Evolutionary conservation across 306 rosid species (phyloP).

Genomic region (Comarum palustre): DNA sequence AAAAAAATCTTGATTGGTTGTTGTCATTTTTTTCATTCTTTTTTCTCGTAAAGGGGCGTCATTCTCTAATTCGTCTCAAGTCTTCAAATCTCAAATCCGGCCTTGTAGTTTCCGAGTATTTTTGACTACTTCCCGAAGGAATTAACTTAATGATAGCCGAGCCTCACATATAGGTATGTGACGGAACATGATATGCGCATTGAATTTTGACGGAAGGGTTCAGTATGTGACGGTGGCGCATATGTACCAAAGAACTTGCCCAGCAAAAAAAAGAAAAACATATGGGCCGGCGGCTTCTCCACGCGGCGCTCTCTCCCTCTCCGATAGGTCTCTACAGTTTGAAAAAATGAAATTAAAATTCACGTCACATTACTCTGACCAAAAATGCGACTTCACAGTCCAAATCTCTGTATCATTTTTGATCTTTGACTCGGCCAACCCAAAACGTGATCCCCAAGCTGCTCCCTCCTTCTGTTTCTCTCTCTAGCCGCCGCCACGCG

Average conservation of each 20-base stretch:
- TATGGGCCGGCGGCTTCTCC: slow-evolving; percentile 27
- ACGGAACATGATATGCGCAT: no score
- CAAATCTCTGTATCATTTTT: not conserved
- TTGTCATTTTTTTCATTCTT: no score
- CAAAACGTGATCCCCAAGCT: slow-evolving; percentile 38
- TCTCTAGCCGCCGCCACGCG: slow-evolving; percentile 14
- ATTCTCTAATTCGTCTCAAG: no score
- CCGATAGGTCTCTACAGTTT: not conserved
- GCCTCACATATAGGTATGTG: not conserved
- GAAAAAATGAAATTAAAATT: not conserved
- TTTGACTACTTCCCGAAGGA: no score
- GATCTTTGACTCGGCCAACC: slow-evolving; percentile 36
- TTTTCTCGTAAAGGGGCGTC: no score
- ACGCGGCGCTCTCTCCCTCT: slow-evolving; percentile 29
- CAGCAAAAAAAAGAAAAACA: slow-evolving; percentile 5
- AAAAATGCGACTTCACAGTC: not conserved
- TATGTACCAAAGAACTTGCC: not conserved
- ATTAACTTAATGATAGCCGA: not conserved
- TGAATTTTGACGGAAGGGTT: not conserved
- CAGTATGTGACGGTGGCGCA: slow-evolving; percentile 31
- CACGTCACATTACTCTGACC: slow-evolving; percentile 9
- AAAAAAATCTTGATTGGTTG: no score
- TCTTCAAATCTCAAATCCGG: no score
- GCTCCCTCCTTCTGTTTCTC: slow-evolving; percentile 11
- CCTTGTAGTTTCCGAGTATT: no score